Evolutionary conservation across 73 alveolate species (phyloP).

Genomic region (Durusdinium trenchii): DNA sequence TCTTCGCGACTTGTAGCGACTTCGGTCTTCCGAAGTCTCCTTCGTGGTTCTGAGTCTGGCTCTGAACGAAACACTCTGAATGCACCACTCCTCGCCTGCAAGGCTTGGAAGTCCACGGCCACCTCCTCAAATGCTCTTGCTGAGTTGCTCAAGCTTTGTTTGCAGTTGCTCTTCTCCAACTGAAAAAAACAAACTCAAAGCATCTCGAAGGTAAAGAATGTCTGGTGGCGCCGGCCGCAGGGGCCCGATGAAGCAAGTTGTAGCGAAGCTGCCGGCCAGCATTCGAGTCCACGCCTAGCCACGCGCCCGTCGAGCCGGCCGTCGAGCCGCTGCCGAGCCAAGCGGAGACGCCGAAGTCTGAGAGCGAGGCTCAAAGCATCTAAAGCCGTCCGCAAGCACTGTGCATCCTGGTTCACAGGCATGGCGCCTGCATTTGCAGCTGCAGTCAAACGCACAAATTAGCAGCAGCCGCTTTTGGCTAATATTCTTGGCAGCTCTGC

Average conservation of each 20-base stretch:
- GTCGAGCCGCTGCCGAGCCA: too few species aligned
- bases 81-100: background rate
- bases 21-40: too few species aligned
- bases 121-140: background rate
- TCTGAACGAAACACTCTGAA: background rate
- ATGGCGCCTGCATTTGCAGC: conserved; percentile 21
- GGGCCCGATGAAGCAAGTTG: background rate
- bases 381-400: conserved; percentile 25
- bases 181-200: background rate
- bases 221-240: background rate
- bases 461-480: too few species aligned
- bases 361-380: conserved; percentile 40
- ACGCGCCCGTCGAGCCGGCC: background rate
- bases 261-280: conserved; percentile 14
- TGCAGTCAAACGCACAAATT: too few species aligned
- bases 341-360: too few species aligned
- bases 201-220: background rate
- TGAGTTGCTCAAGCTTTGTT: background rate
- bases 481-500: too few species aligned
- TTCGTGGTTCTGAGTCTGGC: too few species aligned
- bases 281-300: background rate
- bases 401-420: conserved; percentile 32
- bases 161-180: background rate
- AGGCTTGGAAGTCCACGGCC: conserved; percentile 5
- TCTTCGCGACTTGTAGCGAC: too few species aligned